These are phyloP conservation scores for Fusarium buharicum DNA, from an alignment of 2,329 filamentous ascomycete genomes.

Conservation along the genomic window DNA sequence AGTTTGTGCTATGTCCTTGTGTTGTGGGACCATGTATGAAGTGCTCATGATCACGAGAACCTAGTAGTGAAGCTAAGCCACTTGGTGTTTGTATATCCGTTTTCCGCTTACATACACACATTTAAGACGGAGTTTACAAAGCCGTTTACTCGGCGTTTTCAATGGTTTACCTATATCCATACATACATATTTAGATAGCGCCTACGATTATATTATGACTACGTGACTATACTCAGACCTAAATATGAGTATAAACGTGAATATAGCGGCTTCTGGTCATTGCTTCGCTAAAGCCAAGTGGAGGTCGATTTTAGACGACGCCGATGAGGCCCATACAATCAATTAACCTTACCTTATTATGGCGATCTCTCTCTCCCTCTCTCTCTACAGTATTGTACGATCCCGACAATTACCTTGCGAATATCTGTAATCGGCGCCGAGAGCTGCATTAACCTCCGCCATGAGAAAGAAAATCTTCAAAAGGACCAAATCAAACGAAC, in stretches of 20 bases:
- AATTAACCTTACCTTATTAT: constrained; percentile 8
- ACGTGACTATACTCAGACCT: too few species aligned
- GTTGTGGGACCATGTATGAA: constrained; percentile 20
- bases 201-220: too few species aligned
- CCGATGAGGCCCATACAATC: constrained; percentile 23
- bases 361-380: constrained; percentile 14
- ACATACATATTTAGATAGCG: background rate
- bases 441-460: too few species aligned
- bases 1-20: constrained; percentile 8
- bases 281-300: background rate
- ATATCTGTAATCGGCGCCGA: constrained; percentile 26
- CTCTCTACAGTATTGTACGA: constrained; percentile 1
- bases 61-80: background rate
- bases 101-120: constrained; percentile 36
- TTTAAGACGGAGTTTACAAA: background rate
- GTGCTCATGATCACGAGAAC: constrained; percentile 15
- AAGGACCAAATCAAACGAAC: background rate
- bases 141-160: too few species aligned
- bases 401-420: constrained; percentile 20
- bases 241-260: background rate
- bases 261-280: background rate
- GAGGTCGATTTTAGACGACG: background rate
- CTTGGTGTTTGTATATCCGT: constrained; percentile 12
- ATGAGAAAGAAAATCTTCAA: constrained; percentile 7
- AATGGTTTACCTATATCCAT: too few species aligned